These are phyloP conservation scores for Maudiozyma bulderi DNA, from an alignment of 805 yeast genomes.

Conservation along the genomic window DNA sequence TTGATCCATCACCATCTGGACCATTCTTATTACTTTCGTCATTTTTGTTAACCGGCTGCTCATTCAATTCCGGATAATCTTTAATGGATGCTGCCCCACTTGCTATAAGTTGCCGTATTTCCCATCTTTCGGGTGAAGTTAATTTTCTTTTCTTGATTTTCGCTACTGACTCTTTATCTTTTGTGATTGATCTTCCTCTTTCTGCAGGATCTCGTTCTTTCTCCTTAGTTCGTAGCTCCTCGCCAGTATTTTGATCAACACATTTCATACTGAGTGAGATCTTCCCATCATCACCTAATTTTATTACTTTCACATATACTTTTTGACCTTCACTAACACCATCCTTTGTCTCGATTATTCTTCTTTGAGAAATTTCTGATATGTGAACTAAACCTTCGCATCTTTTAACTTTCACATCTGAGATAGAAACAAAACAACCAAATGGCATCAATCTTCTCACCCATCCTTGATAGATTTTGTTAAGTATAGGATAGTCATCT, in stretches of 20 bases:
- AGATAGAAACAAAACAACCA: constrained; percentile 68
- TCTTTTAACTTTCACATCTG: constrained; percentile 27
- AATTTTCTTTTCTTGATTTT: constrained; percentile 34
- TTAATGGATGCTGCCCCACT: constrained; percentile 62
- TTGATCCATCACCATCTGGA: constrained; percentile 7
- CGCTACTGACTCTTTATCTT: constrained; percentile 1
- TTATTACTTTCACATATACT: constrained; percentile 54
- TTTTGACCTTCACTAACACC: constrained; percentile 45
- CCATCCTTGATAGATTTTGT: constrained; percentile 48
- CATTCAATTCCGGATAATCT: constrained; percentile 58
- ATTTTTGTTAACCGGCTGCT: constrained; percentile 18
- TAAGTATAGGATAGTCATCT: constrained; percentile 29
- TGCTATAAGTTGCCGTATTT: constrained; percentile 69
- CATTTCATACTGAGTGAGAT: constrained; percentile 60
- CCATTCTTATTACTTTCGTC: constrained; percentile 7
- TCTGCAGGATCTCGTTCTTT: neutral
- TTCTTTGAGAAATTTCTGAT: constrained; percentile 46
- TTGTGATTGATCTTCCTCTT: constrained; percentile 2
- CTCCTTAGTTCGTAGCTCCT: constrained; percentile 8
- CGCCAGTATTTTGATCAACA: constrained; percentile 64
- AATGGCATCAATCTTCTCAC: constrained; percentile 53
- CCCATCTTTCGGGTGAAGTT: constrained; percentile 89
- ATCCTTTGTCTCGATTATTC: constrained; percentile 52
- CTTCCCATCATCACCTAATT: constrained; percentile 35
- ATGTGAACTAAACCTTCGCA: constrained; percentile 67